Conservation (phyloP, 768 basidiomycete species). For the Tricholoma sp. region DNA sequence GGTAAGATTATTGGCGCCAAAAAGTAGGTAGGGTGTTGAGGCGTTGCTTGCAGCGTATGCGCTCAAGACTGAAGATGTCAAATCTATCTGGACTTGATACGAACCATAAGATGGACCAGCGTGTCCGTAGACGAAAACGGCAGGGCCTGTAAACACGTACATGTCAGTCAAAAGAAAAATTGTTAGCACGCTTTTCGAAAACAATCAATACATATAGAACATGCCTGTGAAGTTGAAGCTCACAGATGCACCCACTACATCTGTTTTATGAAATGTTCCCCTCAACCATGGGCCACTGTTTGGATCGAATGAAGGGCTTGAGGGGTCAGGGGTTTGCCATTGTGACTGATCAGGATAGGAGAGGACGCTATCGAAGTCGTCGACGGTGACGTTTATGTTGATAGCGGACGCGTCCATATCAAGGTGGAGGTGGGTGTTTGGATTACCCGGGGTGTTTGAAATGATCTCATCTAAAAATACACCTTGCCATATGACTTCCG, state of each 20-base stretch:
- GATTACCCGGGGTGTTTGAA: no score
- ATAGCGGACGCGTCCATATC: no score
- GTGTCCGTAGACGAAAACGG: constrained; percentile 38
- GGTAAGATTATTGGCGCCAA: constrained; percentile 27
- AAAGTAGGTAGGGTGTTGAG: constrained; percentile 30
- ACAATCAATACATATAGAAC: constrained; percentile 4
- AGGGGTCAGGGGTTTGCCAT: constrained; percentile 46
- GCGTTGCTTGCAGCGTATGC: constrained; percentile 30
- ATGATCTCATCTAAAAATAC: no score
- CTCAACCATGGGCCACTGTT: constrained; percentile 32
- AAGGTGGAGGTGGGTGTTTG: no score
- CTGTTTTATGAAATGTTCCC: constrained; percentile 41
- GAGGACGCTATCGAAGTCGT: constrained; percentile 40
- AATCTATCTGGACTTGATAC: constrained; percentile 36
- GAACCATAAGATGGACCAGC: constrained; percentile 39
- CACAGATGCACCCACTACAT: constrained; percentile 29
- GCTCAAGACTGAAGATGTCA: constrained; percentile 18
- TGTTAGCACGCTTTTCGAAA: not conserved
- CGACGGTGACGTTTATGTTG: no score
- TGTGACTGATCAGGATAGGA: constrained; percentile 33
- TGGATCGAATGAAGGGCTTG: constrained; percentile 30
- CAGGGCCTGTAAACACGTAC: constrained; percentile 33
- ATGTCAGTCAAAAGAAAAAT: not conserved
- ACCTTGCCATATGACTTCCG: no score
- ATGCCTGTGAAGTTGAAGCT: constrained; percentile 40